A percentile compares a stretch with the other conserved stretches of the same genome.
Evolutionary conservation across 1,284 basidiomycete species (phyloP).

Genomic region (Apiotrichum veenhuisii): DNA sequence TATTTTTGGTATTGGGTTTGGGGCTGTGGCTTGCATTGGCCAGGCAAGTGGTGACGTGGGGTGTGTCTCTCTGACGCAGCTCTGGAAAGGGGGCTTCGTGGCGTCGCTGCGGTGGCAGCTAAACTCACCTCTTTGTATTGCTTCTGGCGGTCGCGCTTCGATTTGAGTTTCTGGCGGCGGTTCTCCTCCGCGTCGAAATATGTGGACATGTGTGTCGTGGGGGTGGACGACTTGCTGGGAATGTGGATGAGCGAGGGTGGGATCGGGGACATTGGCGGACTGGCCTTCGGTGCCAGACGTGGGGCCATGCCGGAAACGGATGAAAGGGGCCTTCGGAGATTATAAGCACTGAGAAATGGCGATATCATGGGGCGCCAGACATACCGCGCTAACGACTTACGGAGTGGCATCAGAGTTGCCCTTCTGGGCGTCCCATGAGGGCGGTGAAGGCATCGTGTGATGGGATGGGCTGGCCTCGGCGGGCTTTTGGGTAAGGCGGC

Average conservation of each 20-base stretch:
- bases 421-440: background rate
- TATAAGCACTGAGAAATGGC: no score
- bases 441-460: background rate
- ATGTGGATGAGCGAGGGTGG: background rate
- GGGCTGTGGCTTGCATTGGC: background rate
- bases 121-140: constrained; percentile 15
- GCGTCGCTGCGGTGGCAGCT: background rate
- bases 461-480: no score
- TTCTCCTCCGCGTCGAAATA: background rate
- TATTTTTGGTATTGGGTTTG: no score
- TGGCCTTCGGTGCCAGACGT: no score
- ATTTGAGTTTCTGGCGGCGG: constrained; percentile 8
- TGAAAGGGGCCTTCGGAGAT: background rate
- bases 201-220: background rate
- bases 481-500: background rate
- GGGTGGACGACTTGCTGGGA: background rate
- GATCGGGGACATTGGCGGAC: no score
- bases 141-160: constrained; percentile 19
- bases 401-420: background rate
- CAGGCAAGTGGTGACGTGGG: background rate
- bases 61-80: no score
- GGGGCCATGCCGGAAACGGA: no score
- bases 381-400: background rate
- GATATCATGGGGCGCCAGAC: no score
- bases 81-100: no score